These are phyloP conservation scores for Leptodontidium sp. DNA, from an alignment of 2,329 filamentous ascomycete species.

Conservation along the genomic window DNA sequence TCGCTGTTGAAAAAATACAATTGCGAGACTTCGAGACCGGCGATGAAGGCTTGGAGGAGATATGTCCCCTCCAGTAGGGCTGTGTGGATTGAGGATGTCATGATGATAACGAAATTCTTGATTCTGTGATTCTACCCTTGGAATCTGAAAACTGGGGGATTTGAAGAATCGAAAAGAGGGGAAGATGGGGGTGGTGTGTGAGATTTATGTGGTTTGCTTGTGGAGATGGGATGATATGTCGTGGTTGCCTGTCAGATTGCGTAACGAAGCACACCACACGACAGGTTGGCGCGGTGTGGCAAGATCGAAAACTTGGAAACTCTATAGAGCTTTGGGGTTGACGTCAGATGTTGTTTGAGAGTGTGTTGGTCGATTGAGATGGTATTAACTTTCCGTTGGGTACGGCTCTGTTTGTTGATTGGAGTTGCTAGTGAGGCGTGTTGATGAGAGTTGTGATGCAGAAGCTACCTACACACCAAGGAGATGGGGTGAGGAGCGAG, in stretches of 20 bases:
- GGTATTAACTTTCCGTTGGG: not conserved
- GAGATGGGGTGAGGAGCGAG: not conserved
- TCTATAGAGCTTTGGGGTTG: not conserved
- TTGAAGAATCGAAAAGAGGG: not conserved
- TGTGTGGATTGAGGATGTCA: conserved; percentile 2
- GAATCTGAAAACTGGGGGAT: not conserved
- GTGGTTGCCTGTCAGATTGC: conserved; percentile 15
- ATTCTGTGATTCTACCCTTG: not conserved
- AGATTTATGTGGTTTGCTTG: not conserved
- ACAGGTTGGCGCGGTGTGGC: not conserved
- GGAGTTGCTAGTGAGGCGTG: too few relatives aligned
- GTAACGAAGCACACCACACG: conserved; percentile 11
- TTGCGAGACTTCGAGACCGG: conserved; percentile 5
- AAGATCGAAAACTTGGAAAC: conserved; percentile 2
- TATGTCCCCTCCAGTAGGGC: conserved; percentile 3
- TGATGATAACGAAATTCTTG: not conserved
- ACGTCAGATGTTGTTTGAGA: not conserved
- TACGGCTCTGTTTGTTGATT: too few relatives aligned
- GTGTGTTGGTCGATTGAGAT: not conserved
- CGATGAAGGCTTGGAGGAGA: conserved; percentile 15
- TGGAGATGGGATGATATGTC: not conserved
- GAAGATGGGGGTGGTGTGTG: not conserved
- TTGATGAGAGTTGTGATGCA: too few relatives aligned
- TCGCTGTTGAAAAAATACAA: conserved; percentile 8
- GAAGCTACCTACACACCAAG: too few relatives aligned